phyloP scores from a whole-genome alignment of 1,284 basidiomycete genomes.

The Megacollybia platyphylla region DNA sequence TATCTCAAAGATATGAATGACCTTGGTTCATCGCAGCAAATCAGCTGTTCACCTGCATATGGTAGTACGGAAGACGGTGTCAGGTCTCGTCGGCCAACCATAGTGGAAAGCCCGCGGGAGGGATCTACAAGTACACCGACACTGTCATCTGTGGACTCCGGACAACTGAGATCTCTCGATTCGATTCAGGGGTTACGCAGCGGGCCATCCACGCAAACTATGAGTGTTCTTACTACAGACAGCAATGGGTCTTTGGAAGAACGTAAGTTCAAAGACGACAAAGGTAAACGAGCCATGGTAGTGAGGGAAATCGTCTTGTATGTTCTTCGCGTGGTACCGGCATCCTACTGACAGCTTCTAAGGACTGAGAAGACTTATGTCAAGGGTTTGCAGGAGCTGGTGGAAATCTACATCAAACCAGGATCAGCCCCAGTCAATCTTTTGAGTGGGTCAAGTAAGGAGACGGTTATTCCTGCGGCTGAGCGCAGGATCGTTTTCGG shows the following conservation, averaged over 20 bases:
- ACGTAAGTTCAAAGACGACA: conserved; percentile 83
- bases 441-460: conserved; percentile 59
- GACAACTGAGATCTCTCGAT: conserved; percentile 51
- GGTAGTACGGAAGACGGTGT: conserved; percentile 29
- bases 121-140: conserved; percentile 31
- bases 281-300: conserved; percentile 65
- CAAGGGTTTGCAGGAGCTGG: conserved; percentile 81
- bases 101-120: conserved; percentile 42
- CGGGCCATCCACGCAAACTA: conserved; percentile 47
- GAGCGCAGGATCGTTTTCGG: conserved; percentile 92
- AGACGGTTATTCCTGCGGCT: conserved; percentile 73
- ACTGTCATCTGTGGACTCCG: conserved; percentile 26
- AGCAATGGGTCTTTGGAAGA: conserved; percentile 55
- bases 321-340: conserved; percentile 17
- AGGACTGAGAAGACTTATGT: conserved; percentile 96
- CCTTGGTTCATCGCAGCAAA: conserved; percentile 50
- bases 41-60: conserved; percentile 40
- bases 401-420: conserved; percentile 91
- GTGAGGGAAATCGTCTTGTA: conserved; percentile 81
- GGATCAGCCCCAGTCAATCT: conserved; percentile 62
- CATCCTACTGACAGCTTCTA: conserved; percentile 7
- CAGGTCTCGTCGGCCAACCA: conserved; percentile 52
- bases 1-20: conserved; percentile 95
- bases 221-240: conserved; percentile 64
- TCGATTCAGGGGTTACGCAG: conserved; percentile 43